Evolutionary conservation across 2,329 filamentous ascomycete species (phyloP).

Genomic region (Colletotrichum salicis): DNA sequence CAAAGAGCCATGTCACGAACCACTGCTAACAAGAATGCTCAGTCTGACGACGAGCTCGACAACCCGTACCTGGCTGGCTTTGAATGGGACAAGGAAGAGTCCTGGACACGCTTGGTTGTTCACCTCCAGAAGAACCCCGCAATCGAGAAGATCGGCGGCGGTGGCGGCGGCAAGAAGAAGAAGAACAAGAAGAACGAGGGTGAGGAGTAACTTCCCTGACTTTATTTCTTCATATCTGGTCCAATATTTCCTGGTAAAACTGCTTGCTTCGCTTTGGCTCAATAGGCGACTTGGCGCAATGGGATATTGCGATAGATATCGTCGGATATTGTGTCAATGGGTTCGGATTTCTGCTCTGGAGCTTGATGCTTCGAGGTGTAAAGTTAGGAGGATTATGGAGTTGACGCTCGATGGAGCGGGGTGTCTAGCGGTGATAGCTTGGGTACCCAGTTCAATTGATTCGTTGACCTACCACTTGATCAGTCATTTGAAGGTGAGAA

Average conservation of each 20-base stretch:
- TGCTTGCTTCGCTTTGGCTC: slow-evolving; percentile 51
- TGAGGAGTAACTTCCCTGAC: slow-evolving; percentile 46
- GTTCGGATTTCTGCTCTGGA: slow-evolving; percentile 36
- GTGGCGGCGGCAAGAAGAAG: slow-evolving; percentile 62
- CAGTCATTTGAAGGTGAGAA: not conserved
- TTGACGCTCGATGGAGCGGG: not conserved
- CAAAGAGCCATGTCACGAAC: too few relatives aligned
- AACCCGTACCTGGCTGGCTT: slow-evolving; percentile 90
- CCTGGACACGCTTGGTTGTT: slow-evolving; percentile 87
- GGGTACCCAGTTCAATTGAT: slow-evolving; percentile 17
- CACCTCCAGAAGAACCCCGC: slow-evolving; percentile 80
- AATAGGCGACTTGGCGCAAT: slow-evolving; percentile 51
- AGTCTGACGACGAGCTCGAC: slow-evolving; percentile 93
- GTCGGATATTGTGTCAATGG: slow-evolving; percentile 43
- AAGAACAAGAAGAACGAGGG: slow-evolving; percentile 72
- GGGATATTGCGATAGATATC: slow-evolving; percentile 58
- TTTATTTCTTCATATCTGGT: slow-evolving; percentile 48
- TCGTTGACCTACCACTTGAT: not conserved
- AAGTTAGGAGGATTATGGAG: not conserved
- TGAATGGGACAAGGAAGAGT: slow-evolving; percentile 95
- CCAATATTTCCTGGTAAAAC: slow-evolving; percentile 50
- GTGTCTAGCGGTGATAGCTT: slow-evolving; percentile 19
- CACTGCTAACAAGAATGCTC: slow-evolving; percentile 11
- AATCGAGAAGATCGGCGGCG: slow-evolving; percentile 51
- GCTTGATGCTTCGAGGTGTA: slow-evolving; percentile 19